Percentiles rank a stretch among this genome's conserved stretches.
These are phyloP conservation scores for Colletotrichum karsti DNA, from an alignment of 2,329 filamentous ascomycete genomes.

Conservation along the genomic window DNA sequence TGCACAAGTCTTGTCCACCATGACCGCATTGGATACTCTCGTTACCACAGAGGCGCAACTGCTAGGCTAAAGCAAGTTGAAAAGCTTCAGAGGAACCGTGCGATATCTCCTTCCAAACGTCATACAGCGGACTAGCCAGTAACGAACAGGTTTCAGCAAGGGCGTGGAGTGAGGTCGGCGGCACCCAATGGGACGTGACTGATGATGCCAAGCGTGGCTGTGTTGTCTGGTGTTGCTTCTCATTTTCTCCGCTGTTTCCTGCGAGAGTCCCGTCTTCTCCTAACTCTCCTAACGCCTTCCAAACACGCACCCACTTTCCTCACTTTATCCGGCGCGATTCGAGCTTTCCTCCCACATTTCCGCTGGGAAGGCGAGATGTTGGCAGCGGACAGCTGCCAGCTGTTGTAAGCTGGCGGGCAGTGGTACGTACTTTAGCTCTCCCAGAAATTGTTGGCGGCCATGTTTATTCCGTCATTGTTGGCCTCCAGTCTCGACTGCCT, in stretches of 20 bases:
- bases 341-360: not conserved
- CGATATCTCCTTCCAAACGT: conserved; percentile 5
- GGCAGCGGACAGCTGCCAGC: too few relatives aligned
- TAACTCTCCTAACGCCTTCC: not conserved
- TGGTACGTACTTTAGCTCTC: too few relatives aligned
- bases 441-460: too few relatives aligned
- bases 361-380: not conserved
- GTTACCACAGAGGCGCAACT: too few relatives aligned
- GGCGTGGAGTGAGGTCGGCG: not conserved
- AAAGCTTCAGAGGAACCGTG: not conserved
- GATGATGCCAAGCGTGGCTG: conserved; percentile 27
- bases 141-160: conserved; percentile 24
- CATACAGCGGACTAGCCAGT: conserved; percentile 19
- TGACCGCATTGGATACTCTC: not conserved
- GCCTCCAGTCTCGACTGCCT: too few relatives aligned
- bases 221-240: conserved; percentile 25
- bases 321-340: not conserved
- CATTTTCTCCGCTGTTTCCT: conserved; percentile 26
- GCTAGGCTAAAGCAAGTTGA: not conserved
- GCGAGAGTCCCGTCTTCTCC: not conserved
- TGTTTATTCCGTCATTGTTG: too few relatives aligned
- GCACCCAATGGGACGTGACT: conserved; percentile 10
- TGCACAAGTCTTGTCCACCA: not conserved
- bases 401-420: too few relatives aligned
- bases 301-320: not conserved